Evolutionary conservation across 179 eudicot species (phyloP).

Genomic region (Spergularia azorica): DNA sequence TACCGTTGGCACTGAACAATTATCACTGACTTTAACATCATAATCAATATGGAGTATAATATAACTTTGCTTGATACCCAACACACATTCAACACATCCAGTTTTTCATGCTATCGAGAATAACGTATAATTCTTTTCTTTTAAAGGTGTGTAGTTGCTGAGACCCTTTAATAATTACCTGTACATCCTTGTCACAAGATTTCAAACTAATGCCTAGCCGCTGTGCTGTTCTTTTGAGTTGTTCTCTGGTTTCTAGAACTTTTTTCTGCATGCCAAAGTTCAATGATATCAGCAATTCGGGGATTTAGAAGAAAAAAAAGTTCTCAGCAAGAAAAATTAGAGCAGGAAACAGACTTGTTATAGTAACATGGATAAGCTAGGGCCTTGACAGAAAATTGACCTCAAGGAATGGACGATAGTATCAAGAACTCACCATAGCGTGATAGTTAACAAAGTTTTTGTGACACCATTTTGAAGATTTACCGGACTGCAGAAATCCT

Average conservation of each 20-base stretch:
- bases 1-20: neutral
- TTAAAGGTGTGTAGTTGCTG: neutral
- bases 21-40: neutral
- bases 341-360: neutral
- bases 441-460: conserved; percentile 87
- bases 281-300: conserved; percentile 1
- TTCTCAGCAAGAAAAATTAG: neutral
- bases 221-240: conserved; percentile 78
- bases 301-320: neutral
- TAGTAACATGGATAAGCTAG: neutral
- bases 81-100: neutral
- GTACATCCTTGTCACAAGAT: conserved; percentile 77
- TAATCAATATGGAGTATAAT: neutral
- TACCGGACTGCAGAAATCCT: conserved; percentile 79
- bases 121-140: neutral
- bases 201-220: conserved; percentile 70
- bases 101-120: neutral
- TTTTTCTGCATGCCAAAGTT: conserved; percentile 56
- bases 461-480: conserved; percentile 96
- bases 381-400: neutral
- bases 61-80: neutral
- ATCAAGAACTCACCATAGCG: conserved; percentile 72
- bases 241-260: conserved; percentile 80
- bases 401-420: neutral
- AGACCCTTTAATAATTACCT: conserved; percentile 43